Evolutionary conservation across 306 rosid genomes (phyloP).

Genomic region (Cucumis melo): DNA sequence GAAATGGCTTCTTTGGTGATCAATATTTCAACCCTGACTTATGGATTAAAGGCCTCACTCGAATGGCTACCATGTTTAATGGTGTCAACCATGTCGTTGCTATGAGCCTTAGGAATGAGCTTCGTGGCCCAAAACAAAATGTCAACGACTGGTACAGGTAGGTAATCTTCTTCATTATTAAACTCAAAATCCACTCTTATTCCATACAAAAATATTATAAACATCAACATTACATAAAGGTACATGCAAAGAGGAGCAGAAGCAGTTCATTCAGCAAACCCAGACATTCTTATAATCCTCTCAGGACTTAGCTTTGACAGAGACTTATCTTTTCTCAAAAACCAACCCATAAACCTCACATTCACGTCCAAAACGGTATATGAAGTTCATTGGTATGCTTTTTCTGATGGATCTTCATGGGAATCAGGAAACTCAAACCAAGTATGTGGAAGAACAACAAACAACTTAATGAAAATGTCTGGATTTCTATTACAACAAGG

Average conservation of each 20-base stretch:
- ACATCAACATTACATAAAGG: constrained; percentile 21
- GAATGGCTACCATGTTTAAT: constrained; percentile 64
- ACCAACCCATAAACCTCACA: constrained; percentile 29
- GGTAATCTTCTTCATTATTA: too few species aligned
- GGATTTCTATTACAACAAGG: constrained; percentile 53
- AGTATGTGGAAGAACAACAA: constrained; percentile 55
- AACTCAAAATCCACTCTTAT: neutral
- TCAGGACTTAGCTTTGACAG: constrained; percentile 62
- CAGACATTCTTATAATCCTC: constrained; percentile 58
- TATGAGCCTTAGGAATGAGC: constrained; percentile 86
- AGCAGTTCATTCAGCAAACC: constrained; percentile 71
- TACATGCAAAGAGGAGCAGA: constrained; percentile 89
- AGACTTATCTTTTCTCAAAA: constrained; percentile 49
- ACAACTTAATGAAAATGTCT: constrained; percentile 33
- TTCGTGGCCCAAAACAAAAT: constrained; percentile 71
- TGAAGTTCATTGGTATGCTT: constrained; percentile 71
- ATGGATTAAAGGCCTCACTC: constrained; percentile 59
- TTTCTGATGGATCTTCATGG: constrained; percentile 68
- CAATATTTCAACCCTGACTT: constrained; percentile 42
- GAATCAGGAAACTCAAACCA: constrained; percentile 53
- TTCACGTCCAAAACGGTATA: constrained; percentile 49
- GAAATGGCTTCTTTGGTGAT: constrained; percentile 74
- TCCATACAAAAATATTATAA: neutral
- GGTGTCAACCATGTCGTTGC: constrained; percentile 50
- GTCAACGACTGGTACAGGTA: constrained; percentile 67